Percentiles rank a stretch among this genome's conserved stretches.
These are phyloP conservation scores for Lithocarpus polystachyus DNA, from an alignment of 306 rosid species.

Conservation along the genomic window DNA sequence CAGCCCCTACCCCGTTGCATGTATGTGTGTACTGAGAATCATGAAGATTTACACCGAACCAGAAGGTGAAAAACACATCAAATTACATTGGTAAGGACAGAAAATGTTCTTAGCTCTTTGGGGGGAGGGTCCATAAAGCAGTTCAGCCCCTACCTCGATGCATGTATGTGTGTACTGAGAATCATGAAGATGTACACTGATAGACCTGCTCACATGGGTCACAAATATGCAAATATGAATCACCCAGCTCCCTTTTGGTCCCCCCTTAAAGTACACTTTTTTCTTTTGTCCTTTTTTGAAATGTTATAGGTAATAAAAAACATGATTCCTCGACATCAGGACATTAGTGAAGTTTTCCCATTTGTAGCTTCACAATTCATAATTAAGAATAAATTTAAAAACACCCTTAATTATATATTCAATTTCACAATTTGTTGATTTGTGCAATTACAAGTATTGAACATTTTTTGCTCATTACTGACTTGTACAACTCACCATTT, in stretches of 20 bases:
- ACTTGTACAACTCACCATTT: too few species aligned
- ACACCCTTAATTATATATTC: too few species aligned
- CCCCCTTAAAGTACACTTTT: neutral
- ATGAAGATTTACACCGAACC: slow-evolving; percentile 15
- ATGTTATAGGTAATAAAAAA: neutral
- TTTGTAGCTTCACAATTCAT: neutral
- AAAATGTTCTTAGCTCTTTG: neutral
- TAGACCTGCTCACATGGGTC: slow-evolving; percentile 25
- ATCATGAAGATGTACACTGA: slow-evolving; percentile 14
- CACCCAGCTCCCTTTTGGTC: slow-evolving; percentile 22
- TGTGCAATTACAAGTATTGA: too few species aligned
- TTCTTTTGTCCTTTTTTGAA: neutral
- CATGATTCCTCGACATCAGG: neutral
- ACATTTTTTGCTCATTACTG: too few species aligned
- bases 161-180: neutral
- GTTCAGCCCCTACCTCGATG: too few species aligned
- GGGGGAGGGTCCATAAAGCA: neutral
- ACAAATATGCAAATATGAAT: neutral
- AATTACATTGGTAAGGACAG: too few species aligned
- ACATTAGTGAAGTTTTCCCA: neutral
- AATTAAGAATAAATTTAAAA: too few species aligned
- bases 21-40: neutral
- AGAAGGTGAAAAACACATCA: too few species aligned
- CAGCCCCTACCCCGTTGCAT: too few species aligned
- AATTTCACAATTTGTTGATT: too few species aligned